These are phyloP conservation scores for Chiua virens DNA, from an alignment of 768 basidiomycete genomes.

Conservation along the genomic window DNA sequence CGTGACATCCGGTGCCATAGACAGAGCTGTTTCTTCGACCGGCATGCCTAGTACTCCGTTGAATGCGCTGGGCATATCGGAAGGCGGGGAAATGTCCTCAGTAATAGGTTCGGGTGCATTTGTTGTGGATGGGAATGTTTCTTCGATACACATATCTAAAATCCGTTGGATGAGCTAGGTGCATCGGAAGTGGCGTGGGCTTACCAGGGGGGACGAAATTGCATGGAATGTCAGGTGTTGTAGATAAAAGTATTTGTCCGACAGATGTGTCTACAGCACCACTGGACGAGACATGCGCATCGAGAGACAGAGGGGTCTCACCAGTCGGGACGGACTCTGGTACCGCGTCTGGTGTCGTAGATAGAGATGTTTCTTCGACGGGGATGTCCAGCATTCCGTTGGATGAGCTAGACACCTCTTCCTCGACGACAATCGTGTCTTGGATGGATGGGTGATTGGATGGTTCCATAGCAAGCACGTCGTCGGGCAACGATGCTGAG, in stretches of 20 bases:
- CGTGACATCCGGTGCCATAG: neutral
- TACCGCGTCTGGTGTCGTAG: neutral
- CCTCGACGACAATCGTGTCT: neutral
- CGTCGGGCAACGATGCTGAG: neutral
- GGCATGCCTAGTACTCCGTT: neutral
- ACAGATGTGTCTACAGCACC: too few species aligned
- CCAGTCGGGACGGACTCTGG: neutral
- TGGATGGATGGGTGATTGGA: neutral
- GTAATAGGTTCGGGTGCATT: constrained; percentile 19
- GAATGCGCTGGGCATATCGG: too few species aligned
- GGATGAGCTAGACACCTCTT: neutral
- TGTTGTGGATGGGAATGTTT: constrained; percentile 23
- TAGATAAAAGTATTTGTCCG: too few species aligned
- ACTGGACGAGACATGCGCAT: neutral
- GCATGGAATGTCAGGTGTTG: too few species aligned
- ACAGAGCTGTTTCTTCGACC: neutral
- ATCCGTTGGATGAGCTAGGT: neutral
- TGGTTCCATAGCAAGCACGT: constrained; percentile 7
- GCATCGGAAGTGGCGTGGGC: too few species aligned
- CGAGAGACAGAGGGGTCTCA: neutral
- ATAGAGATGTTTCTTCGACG: neutral
- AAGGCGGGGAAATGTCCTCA: too few species aligned
- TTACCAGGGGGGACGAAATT: too few species aligned
- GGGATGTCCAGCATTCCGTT: neutral
- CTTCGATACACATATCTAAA: constrained; percentile 29